Evolutionary conservation across 305 asterid genomes (phyloP).

Genomic region (Fraxinus ornus): DNA sequence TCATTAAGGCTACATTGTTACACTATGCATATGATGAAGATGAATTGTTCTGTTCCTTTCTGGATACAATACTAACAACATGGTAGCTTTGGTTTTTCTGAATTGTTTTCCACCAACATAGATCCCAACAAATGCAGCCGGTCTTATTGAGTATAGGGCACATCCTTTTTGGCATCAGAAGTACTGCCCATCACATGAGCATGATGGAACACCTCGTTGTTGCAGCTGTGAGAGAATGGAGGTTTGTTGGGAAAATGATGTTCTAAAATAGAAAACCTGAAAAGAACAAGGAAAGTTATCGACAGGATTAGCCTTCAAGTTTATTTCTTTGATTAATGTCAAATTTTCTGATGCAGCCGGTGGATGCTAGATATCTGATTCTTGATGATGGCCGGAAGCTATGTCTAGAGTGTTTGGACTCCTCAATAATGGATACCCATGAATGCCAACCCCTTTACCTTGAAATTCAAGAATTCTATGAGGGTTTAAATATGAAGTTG

Average conservation of each 20-base stretch:
- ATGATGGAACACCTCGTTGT: constrained; percentile 88
- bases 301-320: background rate
- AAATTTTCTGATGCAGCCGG: constrained; percentile 54
- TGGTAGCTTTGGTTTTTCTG: background rate
- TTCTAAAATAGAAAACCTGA: background rate
- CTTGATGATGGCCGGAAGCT: constrained; percentile 97
- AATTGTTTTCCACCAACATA: constrained; percentile 19
- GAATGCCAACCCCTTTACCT: constrained; percentile 98
- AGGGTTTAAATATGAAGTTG: constrained; percentile 91
- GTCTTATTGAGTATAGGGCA: constrained; percentile 86
- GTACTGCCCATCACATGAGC: constrained; percentile 90
- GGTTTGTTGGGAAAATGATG: constrained; percentile 39
- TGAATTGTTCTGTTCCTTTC: background rate
- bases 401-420: constrained; percentile 92
- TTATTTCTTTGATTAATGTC: constrained; percentile 19
- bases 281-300: background rate
- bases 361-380: constrained; percentile 77
- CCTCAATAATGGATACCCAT: constrained; percentile 94
- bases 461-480: constrained; percentile 95
- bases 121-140: constrained; percentile 82
- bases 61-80: constrained; percentile 10
- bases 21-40: background rate
- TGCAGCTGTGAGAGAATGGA: constrained; percentile 99
- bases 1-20: background rate
- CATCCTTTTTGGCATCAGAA: constrained; percentile 97